Percentiles rank a stretch among this genome's conserved stretches.
These are phyloP conservation scores for Corymbia citriodora DNA, from an alignment of 441 rosid species.

Conservation along the genomic window DNA sequence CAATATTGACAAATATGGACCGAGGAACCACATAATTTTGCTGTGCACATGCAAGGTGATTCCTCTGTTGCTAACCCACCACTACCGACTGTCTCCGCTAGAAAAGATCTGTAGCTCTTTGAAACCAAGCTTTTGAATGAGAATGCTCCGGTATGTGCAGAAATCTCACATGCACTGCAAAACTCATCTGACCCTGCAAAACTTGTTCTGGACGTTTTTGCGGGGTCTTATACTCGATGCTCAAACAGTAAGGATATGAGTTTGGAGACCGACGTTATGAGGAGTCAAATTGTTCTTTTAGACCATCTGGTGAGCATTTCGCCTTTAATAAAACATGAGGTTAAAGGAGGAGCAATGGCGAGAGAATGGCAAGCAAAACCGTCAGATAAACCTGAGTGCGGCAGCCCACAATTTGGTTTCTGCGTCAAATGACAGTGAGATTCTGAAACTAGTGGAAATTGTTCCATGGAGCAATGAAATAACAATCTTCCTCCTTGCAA, in stretches of 20 bases:
- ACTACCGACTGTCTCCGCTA: neutral
- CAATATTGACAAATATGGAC: constrained; percentile 1
- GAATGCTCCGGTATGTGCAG: constrained; percentile 9
- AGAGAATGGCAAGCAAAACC: neutral
- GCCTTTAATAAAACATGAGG: neutral
- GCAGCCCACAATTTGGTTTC: neutral
- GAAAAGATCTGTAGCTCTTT: neutral
- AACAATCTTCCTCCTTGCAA: neutral
- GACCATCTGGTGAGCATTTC: constrained; percentile 18
- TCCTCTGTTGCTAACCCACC: constrained; percentile 6
- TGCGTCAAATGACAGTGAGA: neutral
- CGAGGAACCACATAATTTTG: constrained; percentile 15
- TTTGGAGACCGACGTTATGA: constrained; percentile 14
- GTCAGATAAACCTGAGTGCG: neutral
- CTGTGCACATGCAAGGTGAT: constrained; percentile 1
- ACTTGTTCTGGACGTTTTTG: constrained; percentile 30
- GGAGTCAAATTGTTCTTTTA: constrained; percentile 11
- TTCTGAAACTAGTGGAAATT: too few relatives aligned
- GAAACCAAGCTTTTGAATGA: neutral
- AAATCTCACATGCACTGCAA: constrained; percentile 24
- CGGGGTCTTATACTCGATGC: constrained; percentile 8
- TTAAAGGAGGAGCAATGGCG: neutral
- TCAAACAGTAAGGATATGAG: constrained; percentile 9
- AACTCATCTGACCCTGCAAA: constrained; percentile 12
- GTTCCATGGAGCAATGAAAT: too few relatives aligned